A percentile compares a stretch with the other conserved stretches of the same genome.
Conservation (phyloP, 164 flowering plant species). For the Hamamelis virginiana region DNA sequence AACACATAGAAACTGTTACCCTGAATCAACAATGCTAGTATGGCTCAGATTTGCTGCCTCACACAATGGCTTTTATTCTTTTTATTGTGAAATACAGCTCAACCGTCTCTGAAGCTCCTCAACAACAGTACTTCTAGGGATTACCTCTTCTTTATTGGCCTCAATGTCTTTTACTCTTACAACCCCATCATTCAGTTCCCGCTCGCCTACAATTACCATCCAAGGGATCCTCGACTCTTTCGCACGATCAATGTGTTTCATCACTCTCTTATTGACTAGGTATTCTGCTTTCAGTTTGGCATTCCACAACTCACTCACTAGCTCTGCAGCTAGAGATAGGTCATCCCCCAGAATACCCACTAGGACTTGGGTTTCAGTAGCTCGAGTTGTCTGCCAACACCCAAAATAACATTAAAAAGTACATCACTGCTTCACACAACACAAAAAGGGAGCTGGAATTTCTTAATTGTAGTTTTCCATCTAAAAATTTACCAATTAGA, state of each 20-base stretch:
- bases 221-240: slow-evolving; percentile 62
- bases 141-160: slow-evolving; percentile 36
- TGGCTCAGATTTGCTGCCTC: not conserved
- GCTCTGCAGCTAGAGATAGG: slow-evolving; percentile 57
- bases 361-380: slow-evolving; percentile 81
- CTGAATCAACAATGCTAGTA: too few species aligned
- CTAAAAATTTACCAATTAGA: too few species aligned
- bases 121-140: slow-evolving; percentile 49
- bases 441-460: not conserved
- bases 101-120: slow-evolving; percentile 54
- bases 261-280: slow-evolving; percentile 42
- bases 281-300: slow-evolving; percentile 67
- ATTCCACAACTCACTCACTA: slow-evolving; percentile 64
- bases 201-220: slow-evolving; percentile 74
- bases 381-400: slow-evolving; percentile 52
- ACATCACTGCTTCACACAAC: not conserved
- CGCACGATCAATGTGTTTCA: slow-evolving; percentile 73
- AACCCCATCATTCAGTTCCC: slow-evolving; percentile 52
- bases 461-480: not conserved
- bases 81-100: slow-evolving; percentile 8
- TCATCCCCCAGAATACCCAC: slow-evolving; percentile 69
- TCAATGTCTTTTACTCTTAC: slow-evolving; percentile 62
- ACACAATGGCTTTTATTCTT: not conserved
- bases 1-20: too few species aligned
- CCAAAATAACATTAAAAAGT: not conserved